Evolutionary conservation across 2,329 filamentous ascomycete species (phyloP).

Genomic region (Talaromyces sp.): DNA sequence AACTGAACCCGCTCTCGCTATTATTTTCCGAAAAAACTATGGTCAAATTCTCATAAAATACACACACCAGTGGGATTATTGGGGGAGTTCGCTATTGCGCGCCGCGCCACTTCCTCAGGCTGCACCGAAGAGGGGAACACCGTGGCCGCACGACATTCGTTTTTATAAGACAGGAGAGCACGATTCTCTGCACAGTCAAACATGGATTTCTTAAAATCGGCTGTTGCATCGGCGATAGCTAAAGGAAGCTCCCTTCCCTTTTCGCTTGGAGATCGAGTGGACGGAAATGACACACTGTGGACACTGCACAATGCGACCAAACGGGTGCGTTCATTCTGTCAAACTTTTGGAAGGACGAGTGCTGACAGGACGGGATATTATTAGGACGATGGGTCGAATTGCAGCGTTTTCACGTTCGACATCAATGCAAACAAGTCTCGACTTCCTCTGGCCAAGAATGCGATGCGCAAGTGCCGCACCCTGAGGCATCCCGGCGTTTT

Average conservation of each 20-base stretch:
- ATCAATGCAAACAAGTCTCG: conserved; percentile 72
- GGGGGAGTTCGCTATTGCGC: not conserved
- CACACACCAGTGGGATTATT: not conserved
- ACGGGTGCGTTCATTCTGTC: conserved; percentile 53
- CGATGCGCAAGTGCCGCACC: conserved; percentile 87
- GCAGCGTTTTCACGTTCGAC: conserved; percentile 97
- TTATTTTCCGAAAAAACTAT: not conserved
- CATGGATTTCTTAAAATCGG: conserved; percentile 98
- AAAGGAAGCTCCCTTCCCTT: conserved; percentile 93
- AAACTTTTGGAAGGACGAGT: not conserved
- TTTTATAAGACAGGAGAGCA: not conserved
- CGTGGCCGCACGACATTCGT: not conserved
- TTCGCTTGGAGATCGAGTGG: conserved; percentile 85
- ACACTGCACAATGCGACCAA: conserved; percentile 91
- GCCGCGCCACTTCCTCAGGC: not conserved
- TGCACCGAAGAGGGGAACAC: not conserved
- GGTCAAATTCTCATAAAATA: not conserved
- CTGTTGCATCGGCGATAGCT: conserved; percentile 92
- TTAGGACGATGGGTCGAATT: conserved; percentile 88
- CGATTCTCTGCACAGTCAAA: not conserved
- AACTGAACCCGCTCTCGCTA: not conserved
- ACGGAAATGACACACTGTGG: conserved; percentile 92
- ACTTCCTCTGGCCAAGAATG: conserved; percentile 84
- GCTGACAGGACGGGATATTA: conserved; percentile 31
- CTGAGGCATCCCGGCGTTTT: conserved; percentile 91